phyloP scores from a whole-genome alignment of 2,329 filamentous ascomycete species.

The Laburnicola sp. region DNA sequence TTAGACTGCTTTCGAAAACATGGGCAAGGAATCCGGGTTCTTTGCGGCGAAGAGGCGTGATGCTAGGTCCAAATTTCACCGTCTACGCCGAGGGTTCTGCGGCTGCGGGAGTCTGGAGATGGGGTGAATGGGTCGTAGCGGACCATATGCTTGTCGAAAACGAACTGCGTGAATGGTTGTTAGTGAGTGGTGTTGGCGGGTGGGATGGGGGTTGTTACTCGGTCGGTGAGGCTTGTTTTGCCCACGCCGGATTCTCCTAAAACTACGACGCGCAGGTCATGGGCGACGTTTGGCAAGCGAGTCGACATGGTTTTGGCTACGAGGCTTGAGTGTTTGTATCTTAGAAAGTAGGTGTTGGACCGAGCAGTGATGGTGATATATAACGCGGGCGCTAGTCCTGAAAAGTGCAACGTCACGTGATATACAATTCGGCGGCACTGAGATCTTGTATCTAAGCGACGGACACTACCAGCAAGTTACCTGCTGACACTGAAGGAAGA shows the following conservation, averaged over 20 bases:
- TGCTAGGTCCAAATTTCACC: constrained; percentile 11
- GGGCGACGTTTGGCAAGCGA: neutral
- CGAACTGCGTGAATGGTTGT: constrained; percentile 9
- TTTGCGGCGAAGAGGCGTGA: constrained; percentile 16
- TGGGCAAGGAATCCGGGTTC: constrained; percentile 5
- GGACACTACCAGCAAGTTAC: no score
- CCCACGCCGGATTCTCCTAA: constrained; percentile 28
- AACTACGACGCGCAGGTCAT: constrained; percentile 16
- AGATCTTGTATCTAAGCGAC: no score
- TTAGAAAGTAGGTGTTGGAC: no score
- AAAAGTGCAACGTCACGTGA: no score
- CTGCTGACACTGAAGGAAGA: no score
- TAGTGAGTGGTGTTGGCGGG: constrained; percentile 12
- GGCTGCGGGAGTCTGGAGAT: neutral
- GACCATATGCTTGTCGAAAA: constrained; percentile 13
- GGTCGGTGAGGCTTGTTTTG: constrained; percentile 34
- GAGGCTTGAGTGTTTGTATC: no score
- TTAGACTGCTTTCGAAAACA: constrained; percentile 15
- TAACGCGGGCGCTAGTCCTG: no score
- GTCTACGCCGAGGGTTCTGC: constrained; percentile 14
- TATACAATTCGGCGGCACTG: no score
- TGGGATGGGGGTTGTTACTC: constrained; percentile 13
- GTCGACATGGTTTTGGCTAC: neutral
- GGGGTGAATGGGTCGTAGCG: constrained; percentile 14
- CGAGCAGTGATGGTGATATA: no score